phyloP scores from a whole-genome alignment of 192 early-diverging fungal genomes.

The Dissophora ornata region DNA sequence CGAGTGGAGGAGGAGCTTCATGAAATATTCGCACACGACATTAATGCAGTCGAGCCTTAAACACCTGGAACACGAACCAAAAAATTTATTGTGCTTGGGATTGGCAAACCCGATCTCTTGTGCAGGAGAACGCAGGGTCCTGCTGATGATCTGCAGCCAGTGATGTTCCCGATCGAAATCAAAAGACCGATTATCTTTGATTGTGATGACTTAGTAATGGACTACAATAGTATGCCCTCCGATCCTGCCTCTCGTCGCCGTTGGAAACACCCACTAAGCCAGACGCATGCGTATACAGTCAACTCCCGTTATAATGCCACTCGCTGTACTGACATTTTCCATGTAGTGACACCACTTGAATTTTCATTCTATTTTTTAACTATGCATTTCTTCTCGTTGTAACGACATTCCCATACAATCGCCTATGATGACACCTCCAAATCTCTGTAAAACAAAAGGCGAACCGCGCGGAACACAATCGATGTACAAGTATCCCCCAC shows the following conservation, averaged over 20 bases:
- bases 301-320: no score
- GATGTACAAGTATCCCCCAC: conserved; percentile 8
- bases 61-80: background rate
- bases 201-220: no score
- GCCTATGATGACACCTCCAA: no score
- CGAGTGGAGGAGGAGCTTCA: background rate
- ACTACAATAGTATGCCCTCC: background rate
- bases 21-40: background rate
- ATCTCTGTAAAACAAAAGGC: no score
- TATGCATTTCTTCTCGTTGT: no score
- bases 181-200: conserved; percentile 5
- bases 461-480: background rate
- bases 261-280: background rate
- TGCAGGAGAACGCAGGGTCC: no score
- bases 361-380: no score
- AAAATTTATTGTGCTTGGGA: background rate
- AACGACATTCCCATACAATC: no score
- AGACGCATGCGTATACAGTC: conserved; percentile 40
- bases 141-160: background rate
- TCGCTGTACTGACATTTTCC: no score
- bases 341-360: no score
- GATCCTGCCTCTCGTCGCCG: no score
- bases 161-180: conserved; percentile 19
- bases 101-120: conserved; percentile 7
- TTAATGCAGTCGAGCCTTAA: background rate